Evolutionary conservation across 2,329 filamentous ascomycete species (phyloP), one percentile per base, ranked within the genome.

Genomic region (Aspergillus brunneoviolaceus): DNA sequence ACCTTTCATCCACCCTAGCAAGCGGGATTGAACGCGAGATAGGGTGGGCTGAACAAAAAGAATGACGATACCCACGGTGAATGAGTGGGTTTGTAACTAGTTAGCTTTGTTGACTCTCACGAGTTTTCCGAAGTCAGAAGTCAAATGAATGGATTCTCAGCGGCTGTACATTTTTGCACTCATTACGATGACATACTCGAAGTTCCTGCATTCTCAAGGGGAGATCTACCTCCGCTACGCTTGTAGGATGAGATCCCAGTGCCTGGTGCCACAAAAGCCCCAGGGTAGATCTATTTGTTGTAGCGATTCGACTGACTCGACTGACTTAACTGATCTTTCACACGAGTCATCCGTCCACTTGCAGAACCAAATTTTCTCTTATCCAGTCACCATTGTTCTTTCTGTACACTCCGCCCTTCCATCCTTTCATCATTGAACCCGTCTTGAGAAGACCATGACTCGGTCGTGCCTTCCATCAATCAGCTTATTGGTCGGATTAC

Each of bases 121-220:
- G 14, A 35, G 33, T 19, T n/a, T 16, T 45, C 3, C 3, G 16
- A 45, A 16, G 14, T 9, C 39, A 19, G 39, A 45, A 45, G 14
- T 6, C 39, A 45, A 16, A 45, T 45, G 39, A 45, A 45, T 5
- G 19, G 23, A 55, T 58, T 31, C 61, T 61, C 21, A 45, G 31
- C 55, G 47, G 58, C 54, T 35, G 23, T 49, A 52, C 47, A n/a
- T 58, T 29, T n/a, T 61, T 55, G 51, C 14, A 35, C 16, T 52
- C 35, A 49, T 47, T 56, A 56, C 35, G 25, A 53, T 35, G 23
- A 27, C 31, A 35, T 23, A 50, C 51, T 52, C 54, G 54, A 39
- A 49, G 33, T 52, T 29, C 49, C 23, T 54, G 29, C 25, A 54
- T 54, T 27, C 27, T 35, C 12, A 35, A 16, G 16, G 33, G 12